Conservation (phyloP, 768 basidiomycete genomes). For the Rhodocollybia butyracea region DNA sequence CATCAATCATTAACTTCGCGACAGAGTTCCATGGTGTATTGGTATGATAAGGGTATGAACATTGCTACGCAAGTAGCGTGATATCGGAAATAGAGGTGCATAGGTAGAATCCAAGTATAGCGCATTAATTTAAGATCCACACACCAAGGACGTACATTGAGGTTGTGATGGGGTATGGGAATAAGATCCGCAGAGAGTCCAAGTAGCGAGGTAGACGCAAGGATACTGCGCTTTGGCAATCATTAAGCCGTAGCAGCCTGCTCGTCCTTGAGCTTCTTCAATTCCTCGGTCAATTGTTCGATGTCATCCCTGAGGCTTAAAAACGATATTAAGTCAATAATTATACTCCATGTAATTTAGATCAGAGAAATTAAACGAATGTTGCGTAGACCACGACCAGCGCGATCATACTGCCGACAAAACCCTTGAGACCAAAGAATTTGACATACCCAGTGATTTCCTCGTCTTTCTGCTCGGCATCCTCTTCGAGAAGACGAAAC, state of each 20-base stretch:
- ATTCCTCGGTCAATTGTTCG: constrained; percentile 42
- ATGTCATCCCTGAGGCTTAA: constrained; percentile 69
- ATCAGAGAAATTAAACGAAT: constrained; percentile 35
- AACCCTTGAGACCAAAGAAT: constrained; percentile 56
- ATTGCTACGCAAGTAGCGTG: constrained; percentile 6
- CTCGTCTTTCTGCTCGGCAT: constrained; percentile 74
- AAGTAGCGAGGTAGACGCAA: neutral
- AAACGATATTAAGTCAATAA: constrained; percentile 31
- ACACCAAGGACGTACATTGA: neutral
- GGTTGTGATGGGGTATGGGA: too few relatives aligned
- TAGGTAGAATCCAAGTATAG: constrained; percentile 7
- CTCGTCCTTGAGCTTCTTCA: constrained; percentile 17
- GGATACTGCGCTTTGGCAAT: neutral
- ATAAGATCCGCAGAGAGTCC: too few relatives aligned
- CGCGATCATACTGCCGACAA: constrained; percentile 47
- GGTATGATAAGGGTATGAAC: constrained; percentile 6
- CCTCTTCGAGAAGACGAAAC: constrained; percentile 74
- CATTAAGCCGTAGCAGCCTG: constrained; percentile 1
- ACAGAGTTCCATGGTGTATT: neutral
- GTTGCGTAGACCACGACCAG: constrained; percentile 56
- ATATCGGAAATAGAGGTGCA: constrained; percentile 6
- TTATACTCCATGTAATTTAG: constrained; percentile 21
- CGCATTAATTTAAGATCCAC: neutral
- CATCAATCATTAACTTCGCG: too few relatives aligned
- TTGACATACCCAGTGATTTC: constrained; percentile 76